Base-by-base conservation (phyloP, 164 flowering plant genomes). In the Berberis vulgaris region DNA sequence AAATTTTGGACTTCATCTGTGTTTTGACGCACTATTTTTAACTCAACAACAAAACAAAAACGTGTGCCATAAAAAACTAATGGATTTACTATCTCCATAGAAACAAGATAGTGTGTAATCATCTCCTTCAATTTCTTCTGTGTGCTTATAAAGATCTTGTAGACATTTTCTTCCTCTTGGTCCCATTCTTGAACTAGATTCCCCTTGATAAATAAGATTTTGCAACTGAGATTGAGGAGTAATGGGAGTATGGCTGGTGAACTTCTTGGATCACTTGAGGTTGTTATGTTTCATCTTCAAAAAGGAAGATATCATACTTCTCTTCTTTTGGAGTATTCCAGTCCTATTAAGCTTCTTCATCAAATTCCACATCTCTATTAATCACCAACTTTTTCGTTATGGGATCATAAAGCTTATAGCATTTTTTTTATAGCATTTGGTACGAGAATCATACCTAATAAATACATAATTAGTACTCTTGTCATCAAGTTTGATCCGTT, bases 281-380 rank as follows among this genome's bases (percentile, higher is more conserved):
- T 49, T 49, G 8, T 6, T 6, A 0, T 49, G 52, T 49, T 49
- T 49, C 11, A 11, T 49, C 52, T 49, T 49, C 8, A 49, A 6
- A 6, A 6, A 6, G 11, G 8, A 6, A 49, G 11, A 49, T 49
- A 11, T 6, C 52, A 6, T 49, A 6, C 52, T 11, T 6, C 11
- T 5, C 11, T 5, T 46, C 41, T 45, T 44, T 1, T 38, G 5
- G 26, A 44, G 13, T n/a, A 6, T n/a, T 43, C 0, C 13, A 44
- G 11, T 44, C 50, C 50, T 7, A 60, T 1, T 9, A 1, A 1
- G 2, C 41, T 60, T 44, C 63, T 45, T 60, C 62, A 45, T 61
- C 43, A 47, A 46, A 61, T 41, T 61, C 63, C 50, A 61, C 63
- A 47, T 61, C 63, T 39, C 52, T 61, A 7, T 52, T 61, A 7